These are phyloP conservation scores for Cubamyces lactineus DNA, from an alignment of 768 basidiomycete genomes.

Conservation along the genomic window DNA sequence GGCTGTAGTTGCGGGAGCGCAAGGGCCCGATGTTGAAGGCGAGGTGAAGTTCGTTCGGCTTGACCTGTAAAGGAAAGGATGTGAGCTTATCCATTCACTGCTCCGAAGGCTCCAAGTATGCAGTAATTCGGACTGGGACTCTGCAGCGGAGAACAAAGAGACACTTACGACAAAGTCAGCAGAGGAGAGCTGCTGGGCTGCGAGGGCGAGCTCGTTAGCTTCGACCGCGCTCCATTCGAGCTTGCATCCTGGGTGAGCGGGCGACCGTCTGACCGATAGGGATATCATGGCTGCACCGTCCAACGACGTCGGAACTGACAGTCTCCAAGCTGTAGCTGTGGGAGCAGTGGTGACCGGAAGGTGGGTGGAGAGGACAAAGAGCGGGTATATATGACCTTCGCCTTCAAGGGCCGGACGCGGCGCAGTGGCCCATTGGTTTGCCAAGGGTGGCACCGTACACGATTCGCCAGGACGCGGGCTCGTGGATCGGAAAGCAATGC, in stretches of 20 bases:
- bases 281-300: background rate
- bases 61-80: conserved; percentile 7
- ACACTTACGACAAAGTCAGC: conserved; percentile 16
- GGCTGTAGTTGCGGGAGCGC: conserved; percentile 13
- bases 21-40: conserved; percentile 21
- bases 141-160: background rate
- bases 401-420: background rate
- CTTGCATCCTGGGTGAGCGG: conserved; percentile 7
- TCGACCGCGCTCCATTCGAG: conserved; percentile 3
- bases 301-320: background rate
- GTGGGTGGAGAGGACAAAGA: no score
- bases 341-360: background rate
- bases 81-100: background rate
- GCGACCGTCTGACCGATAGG: conserved; percentile 9
- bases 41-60: conserved; percentile 25
- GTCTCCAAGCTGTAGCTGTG: background rate
- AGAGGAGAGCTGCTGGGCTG: conserved; percentile 10
- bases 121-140: no score
- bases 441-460: no score
- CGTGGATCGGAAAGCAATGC: conserved; percentile 1
- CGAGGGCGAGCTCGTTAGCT: conserved; percentile 7
- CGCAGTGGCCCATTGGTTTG: no score
- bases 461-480: background rate
- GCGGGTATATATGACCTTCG: background rate
- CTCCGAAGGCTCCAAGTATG: no score